phyloP scores from a whole-genome alignment of 2,329 filamentous ascomycete genomes.

The Zalaria obscura region DNA sequence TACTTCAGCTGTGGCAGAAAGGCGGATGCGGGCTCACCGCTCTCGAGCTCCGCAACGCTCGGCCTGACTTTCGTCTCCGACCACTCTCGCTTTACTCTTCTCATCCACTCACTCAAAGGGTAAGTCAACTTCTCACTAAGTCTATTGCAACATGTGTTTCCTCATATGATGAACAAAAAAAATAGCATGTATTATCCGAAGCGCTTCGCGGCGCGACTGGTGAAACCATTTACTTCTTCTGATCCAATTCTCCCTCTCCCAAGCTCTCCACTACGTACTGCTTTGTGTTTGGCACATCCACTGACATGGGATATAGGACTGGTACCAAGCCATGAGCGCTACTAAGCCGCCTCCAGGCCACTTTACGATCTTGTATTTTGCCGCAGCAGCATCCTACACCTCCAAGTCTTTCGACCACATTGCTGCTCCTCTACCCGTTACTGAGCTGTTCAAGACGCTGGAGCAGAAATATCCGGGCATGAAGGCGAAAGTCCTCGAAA shows the following conservation, averaged over 20 bases:
- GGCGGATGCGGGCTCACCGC: no score
- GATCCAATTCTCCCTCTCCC: background rate
- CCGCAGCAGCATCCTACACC: constrained; percentile 57
- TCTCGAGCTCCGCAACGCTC: no score
- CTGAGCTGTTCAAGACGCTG: constrained; percentile 49
- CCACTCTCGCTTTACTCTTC: no score
- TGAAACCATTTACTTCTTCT: constrained; percentile 12
- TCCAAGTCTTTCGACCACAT: constrained; percentile 51
- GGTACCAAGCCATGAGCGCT: constrained; percentile 18
- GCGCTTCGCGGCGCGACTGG: constrained; percentile 11
- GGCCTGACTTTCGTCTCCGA: no score
- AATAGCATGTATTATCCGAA: constrained; percentile 37
- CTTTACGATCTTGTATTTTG: constrained; percentile 75
- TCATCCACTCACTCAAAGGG: no score
- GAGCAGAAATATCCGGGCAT: constrained; percentile 61
- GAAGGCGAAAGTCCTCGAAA: constrained; percentile 50
- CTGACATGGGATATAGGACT: background rate
- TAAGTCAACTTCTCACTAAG: no score
- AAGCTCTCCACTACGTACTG: background rate
- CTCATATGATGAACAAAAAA: constrained; percentile 17
- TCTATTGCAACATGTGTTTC: background rate
- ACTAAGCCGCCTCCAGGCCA: constrained; percentile 43
- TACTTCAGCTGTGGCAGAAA: no score
- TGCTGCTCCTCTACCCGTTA: constrained; percentile 49
- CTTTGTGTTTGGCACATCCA: background rate